Conservation (phyloP, 805 yeast species). For the Candida ascalaphidarum region DNA sequence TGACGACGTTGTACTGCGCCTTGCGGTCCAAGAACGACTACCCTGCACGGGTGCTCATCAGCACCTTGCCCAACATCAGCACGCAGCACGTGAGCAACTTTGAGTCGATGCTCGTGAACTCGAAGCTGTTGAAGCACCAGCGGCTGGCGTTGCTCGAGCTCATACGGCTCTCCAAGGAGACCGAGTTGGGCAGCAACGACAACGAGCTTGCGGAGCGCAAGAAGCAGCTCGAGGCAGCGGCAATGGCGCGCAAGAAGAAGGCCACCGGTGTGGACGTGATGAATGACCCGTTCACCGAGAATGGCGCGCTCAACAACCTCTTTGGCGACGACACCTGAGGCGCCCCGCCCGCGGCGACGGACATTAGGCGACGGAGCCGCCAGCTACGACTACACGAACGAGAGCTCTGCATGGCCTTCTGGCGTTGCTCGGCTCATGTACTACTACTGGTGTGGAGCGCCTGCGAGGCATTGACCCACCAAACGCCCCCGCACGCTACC, state of each 20-base stretch:
- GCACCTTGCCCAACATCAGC: constrained; percentile 45
- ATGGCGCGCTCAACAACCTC: constrained; percentile 53
- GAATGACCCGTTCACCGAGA: constrained; percentile 68
- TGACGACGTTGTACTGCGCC: constrained; percentile 71
- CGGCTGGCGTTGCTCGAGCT: constrained; percentile 72
- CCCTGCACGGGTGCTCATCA: constrained; percentile 54
- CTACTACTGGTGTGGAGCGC: too few species aligned
- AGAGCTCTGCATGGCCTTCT: too few species aligned
- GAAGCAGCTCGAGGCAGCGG: constrained; percentile 45
- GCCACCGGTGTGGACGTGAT: constrained; percentile 39
- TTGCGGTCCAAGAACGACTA: constrained; percentile 60
- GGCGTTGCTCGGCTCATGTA: too few species aligned
- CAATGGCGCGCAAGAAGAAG: constrained; percentile 39
- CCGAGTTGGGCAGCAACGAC: constrained; percentile 18
- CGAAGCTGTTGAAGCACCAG: constrained; percentile 71
- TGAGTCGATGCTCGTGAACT: constrained; percentile 52
- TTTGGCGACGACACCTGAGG: constrained; percentile 51
- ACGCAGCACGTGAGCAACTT: constrained; percentile 53
- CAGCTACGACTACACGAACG: too few species aligned
- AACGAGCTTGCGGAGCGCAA: constrained; percentile 41
- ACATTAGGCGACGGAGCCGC: too few species aligned
- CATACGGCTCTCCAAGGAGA: constrained; percentile 52
- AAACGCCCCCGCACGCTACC: too few species aligned
- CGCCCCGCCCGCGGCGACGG: too few species aligned
- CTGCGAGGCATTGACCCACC: too few species aligned